phyloP scores from a whole-genome alignment of 441 rosid species.

The Pelargonium myrrhifolium region DNA sequence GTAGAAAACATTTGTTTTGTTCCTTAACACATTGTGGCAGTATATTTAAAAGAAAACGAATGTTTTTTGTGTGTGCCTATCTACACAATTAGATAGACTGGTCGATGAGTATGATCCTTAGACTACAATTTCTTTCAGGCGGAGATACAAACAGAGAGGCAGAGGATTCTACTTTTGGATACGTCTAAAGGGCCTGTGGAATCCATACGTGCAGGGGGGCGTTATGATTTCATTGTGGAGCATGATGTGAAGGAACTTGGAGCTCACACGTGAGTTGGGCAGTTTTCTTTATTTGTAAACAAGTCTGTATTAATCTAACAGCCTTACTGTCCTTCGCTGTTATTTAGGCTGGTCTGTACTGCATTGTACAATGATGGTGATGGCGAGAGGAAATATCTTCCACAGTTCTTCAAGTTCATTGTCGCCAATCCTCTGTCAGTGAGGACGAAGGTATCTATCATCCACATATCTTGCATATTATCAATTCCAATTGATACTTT shows the following conservation, averaged over 20 bases:
- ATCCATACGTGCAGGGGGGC: conserved; percentile 79
- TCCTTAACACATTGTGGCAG: no score
- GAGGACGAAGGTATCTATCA: conserved; percentile 65
- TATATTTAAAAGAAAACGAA: no score
- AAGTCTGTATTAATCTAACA: background rate
- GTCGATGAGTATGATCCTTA: background rate
- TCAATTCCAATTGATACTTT: background rate
- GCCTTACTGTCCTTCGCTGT: conserved; percentile 4
- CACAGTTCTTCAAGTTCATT: conserved; percentile 86
- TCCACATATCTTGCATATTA: background rate
- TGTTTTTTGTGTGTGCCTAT: no score
- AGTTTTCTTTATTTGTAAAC: background rate
- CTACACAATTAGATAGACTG: no score
- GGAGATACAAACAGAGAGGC: conserved; percentile 93
- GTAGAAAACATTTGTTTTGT: no score
- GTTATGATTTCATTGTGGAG: conserved; percentile 92
- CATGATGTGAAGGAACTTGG: conserved; percentile 99
- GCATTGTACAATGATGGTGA: conserved; percentile 83
- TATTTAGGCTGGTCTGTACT: conserved; percentile 79
- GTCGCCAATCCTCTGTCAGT: conserved; percentile 91
- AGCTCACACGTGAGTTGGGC: conserved; percentile 69
- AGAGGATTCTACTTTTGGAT: conserved; percentile 78
- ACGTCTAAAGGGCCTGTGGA: conserved; percentile 85
- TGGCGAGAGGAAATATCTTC: conserved; percentile 87
- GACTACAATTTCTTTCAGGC: conserved; percentile 44